Conservation (phyloP, 108 stramenopile species). For the Cyclotella baltica region DNA sequence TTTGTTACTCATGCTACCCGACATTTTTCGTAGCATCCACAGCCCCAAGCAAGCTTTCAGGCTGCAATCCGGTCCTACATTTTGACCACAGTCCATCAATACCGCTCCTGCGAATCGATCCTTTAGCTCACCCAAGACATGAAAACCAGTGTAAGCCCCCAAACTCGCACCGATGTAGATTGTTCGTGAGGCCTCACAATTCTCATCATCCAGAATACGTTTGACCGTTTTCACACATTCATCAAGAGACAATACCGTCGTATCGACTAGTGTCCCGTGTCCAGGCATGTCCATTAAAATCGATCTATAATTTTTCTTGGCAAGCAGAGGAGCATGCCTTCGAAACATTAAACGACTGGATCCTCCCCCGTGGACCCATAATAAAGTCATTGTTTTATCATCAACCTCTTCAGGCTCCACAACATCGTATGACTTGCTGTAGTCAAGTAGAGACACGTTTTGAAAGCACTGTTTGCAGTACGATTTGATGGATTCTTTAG, state of each 20-base stretch:
- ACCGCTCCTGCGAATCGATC: slow-evolving; percentile 56
- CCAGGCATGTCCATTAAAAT: slow-evolving; percentile 57
- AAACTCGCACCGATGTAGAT: slow-evolving; percentile 64
- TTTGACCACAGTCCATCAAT: slow-evolving; percentile 66
- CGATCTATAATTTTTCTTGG: slow-evolving; percentile 25
- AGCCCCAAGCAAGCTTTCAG: slow-evolving; percentile 62
- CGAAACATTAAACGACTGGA: slow-evolving; percentile 50
- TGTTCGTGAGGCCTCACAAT: slow-evolving; percentile 13
- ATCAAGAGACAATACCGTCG: slow-evolving; percentile 51
- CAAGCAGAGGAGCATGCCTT: slow-evolving; percentile 29
- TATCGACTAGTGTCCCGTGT: slow-evolving; percentile 59
- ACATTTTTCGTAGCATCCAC: slow-evolving; percentile 35
- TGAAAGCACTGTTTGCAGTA: slow-evolving; percentile 60
- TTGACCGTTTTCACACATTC: slow-evolving; percentile 42
- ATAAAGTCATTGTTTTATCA: slow-evolving; percentile 30
- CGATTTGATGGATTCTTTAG: slow-evolving; percentile 36
- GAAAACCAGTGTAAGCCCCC: slow-evolving; percentile 67
- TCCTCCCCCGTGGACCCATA: slow-evolving; percentile 58
- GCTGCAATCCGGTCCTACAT: slow-evolving; percentile 62
- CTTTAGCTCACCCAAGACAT: slow-evolving; percentile 50
- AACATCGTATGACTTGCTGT: slow-evolving; percentile 50
- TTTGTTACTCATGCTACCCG: slow-evolving; percentile 43
- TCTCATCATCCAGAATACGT: slow-evolving; percentile 40
- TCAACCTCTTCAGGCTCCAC: slow-evolving; percentile 25
- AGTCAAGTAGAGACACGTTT: slow-evolving; percentile 52